Evolutionary conservation across 768 basidiomycete genomes (phyloP).

Genomic region (Mrakia hoshinonis): DNA sequence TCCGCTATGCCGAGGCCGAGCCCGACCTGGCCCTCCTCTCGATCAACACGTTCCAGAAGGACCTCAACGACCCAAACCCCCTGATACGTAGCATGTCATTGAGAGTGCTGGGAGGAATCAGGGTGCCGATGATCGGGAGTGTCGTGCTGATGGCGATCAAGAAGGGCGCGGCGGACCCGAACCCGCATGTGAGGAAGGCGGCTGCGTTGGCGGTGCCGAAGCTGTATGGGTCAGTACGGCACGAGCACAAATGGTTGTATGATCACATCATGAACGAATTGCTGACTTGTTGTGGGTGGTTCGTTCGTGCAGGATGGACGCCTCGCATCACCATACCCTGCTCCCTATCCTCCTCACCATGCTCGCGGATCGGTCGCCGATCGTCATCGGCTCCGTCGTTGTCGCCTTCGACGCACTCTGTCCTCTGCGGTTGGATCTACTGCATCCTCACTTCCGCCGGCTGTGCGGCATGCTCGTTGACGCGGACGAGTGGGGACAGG

Average conservation of each 20-base stretch:
- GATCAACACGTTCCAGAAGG: constrained; percentile 98
- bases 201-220: constrained; percentile 85
- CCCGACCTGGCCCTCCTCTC: constrained; percentile 91
- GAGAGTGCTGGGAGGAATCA: constrained; percentile 82
- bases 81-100: constrained; percentile 94
- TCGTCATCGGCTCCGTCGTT: constrained; percentile 77
- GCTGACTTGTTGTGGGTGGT: background rate
- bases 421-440: constrained; percentile 71
- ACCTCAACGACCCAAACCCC: constrained; percentile 81
- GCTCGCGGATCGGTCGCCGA: constrained; percentile 63
- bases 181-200: constrained; percentile 89
- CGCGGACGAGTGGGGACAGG: constrained; percentile 95
- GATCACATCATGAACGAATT: background rate
- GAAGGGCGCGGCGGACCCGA: constrained; percentile 82
- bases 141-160: constrained; percentile 70
- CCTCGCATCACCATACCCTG: constrained; percentile 58
- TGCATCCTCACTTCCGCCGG: constrained; percentile 80
- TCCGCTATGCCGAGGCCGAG: constrained; percentile 84
- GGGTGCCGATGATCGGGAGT: constrained; percentile 76
- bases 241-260: no score
- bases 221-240: constrained; percentile 60
- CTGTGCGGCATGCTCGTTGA: constrained; percentile 77
- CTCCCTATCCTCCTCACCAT: constrained; percentile 42
- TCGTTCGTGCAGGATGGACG: constrained; percentile 54
- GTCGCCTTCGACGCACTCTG: constrained; percentile 81